Conservation (phyloP, 2,329 filamentous ascomycete species). For the Trichophaea hybrida region DNA sequence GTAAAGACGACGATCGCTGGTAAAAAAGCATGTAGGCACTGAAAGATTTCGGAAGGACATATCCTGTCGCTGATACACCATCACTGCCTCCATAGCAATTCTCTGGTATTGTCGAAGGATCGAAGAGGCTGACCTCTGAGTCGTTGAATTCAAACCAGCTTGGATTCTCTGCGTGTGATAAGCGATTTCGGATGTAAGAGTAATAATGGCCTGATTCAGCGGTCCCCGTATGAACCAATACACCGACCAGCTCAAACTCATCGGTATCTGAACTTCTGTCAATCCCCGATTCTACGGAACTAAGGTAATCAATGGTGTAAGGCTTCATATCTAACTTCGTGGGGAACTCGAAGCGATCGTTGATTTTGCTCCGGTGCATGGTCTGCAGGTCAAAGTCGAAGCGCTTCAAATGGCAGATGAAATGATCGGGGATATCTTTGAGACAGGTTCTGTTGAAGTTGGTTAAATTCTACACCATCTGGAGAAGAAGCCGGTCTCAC, state of each 20-base stretch:
- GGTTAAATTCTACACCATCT: constrained; percentile 1
- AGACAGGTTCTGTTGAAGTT: constrained; percentile 53
- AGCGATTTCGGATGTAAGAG: constrained; percentile 77
- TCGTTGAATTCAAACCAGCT: constrained; percentile 93
- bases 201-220: constrained; percentile 96
- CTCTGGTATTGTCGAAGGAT: constrained; percentile 55
- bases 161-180: constrained; percentile 36
- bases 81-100: constrained; percentile 68
- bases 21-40: constrained; percentile 99
- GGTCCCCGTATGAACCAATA: constrained; percentile 83
- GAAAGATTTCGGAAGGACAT: constrained; percentile 47
- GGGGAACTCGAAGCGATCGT: constrained; percentile 86
- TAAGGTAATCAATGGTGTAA: constrained; percentile 77
- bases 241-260: constrained; percentile 82
- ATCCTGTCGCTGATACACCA: constrained; percentile 27
- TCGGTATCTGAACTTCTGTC: constrained; percentile 36
- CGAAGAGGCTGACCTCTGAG: constrained; percentile 62
- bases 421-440: constrained; percentile 80
- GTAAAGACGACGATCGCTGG: constrained; percentile 42
- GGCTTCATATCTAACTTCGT: constrained; percentile 68
- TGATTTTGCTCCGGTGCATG: constrained; percentile 78
- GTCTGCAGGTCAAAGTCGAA: constrained; percentile 70
- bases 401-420: constrained; percentile 88
- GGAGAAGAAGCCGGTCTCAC: constrained; percentile 32
- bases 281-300: constrained; percentile 36